Percentiles rank a stretch among this genome's conserved stretches.
Conservation (phyloP, 2,329 filamentous ascomycete species). For the Zymoseptoria ardabiliae region DNA sequence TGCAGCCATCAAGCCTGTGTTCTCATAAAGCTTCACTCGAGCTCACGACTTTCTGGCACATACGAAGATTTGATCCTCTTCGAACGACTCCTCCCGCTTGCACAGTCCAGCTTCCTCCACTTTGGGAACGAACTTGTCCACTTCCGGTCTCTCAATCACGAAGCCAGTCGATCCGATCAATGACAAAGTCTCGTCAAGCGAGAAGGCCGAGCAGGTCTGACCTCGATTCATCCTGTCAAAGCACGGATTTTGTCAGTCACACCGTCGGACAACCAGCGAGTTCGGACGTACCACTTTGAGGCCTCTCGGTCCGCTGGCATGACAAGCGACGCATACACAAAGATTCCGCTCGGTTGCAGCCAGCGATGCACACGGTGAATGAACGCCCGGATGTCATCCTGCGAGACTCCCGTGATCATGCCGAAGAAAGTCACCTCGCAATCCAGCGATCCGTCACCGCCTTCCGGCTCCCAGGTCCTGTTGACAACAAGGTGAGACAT, state of each 20-base stretch:
- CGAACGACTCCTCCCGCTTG: slow-evolving; percentile 2
- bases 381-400: slow-evolving; percentile 12
- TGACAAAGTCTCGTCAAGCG: slow-evolving; percentile 1
- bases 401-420: slow-evolving; percentile 6
- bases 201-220: neutral
- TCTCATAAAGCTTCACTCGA: neutral
- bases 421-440: slow-evolving; percentile 9
- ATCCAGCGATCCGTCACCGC: slow-evolving; percentile 1
- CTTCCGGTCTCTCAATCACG: slow-evolving; percentile 6
- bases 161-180: slow-evolving; percentile 6
- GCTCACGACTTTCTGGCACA: slow-evolving; percentile 8
- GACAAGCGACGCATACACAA: slow-evolving; percentile 11
- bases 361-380: slow-evolving; percentile 7
- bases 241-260: neutral
- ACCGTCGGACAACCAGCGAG: neutral
- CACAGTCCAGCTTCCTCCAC: slow-evolving; percentile 9
- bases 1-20: neutral
- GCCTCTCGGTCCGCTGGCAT: slow-evolving; percentile 3
- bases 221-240: neutral
- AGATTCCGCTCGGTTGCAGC: slow-evolving; percentile 10
- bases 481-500: too few species aligned
- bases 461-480: slow-evolving; percentile 4
- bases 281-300: slow-evolving; percentile 4
- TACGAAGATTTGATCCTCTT: slow-evolving; percentile 7
- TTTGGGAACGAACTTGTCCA: slow-evolving; percentile 4